These are phyloP conservation scores for Wickerhamomyces canadensis DNA, from an alignment of 805 yeast species.

Conservation along the genomic window DNA sequence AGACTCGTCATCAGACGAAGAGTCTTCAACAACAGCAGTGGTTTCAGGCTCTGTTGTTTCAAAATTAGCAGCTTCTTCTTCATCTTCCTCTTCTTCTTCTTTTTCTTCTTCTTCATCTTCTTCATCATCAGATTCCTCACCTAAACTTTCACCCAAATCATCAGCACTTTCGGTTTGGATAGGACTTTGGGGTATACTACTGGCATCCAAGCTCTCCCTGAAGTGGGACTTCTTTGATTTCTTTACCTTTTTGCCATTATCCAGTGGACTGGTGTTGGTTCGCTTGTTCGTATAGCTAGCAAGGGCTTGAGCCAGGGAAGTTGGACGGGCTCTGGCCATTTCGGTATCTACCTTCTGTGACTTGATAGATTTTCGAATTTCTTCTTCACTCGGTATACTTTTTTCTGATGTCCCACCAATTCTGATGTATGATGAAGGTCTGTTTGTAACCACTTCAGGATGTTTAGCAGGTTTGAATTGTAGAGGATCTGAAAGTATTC, in stretches of 20 bases:
- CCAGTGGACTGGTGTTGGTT: slow-evolving; percentile 10
- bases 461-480: slow-evolving; percentile 56
- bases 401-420: slow-evolving; percentile 13
- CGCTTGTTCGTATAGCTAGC: slow-evolving; percentile 24
- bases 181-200: slow-evolving; percentile 3
- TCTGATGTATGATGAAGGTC: slow-evolving; percentile 44
- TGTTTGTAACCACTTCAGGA: slow-evolving; percentile 41
- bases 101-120: slow-evolving; percentile 13
- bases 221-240: slow-evolving; percentile 16
- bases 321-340: slow-evolving; percentile 8
- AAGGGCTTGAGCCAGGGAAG: slow-evolving; percentile 22
- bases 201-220: slow-evolving; percentile 5
- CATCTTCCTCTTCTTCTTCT: slow-evolving; percentile 15
- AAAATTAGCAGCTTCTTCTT: slow-evolving; percentile 15
- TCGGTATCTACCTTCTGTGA: background rate
- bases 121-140: slow-evolving; percentile 22
- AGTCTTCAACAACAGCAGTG: no score
- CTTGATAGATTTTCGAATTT: background rate
- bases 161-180: slow-evolving; percentile 16
- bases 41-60: background rate
- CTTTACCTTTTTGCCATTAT: slow-evolving; percentile 17
- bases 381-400: background rate
- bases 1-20: slow-evolving; percentile 14
- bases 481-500: slow-evolving; percentile 56
- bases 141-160: slow-evolving; percentile 30